phyloP scores from a whole-genome alignment of 225 moss, liverwort and hornwort genomes.

The Bryum argenteum region DNA sequence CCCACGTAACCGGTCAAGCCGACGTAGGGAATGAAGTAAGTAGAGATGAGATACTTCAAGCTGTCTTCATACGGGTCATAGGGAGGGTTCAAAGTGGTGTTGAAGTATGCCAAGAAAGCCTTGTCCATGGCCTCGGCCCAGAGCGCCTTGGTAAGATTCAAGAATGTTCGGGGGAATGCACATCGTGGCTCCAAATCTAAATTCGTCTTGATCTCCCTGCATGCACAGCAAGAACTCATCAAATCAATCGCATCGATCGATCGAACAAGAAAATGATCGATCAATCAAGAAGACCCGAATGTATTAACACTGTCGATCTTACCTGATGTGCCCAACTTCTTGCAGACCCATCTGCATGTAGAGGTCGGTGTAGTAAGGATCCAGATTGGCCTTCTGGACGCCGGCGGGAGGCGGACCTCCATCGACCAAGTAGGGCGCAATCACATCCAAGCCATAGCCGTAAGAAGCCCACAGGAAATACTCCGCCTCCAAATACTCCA shows the following conservation, averaged over 20 bases:
- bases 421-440: slow-evolving; percentile 45
- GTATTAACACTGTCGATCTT: neutral
- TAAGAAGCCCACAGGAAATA: slow-evolving; percentile 55
- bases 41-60: slow-evolving; percentile 71
- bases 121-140: slow-evolving; percentile 59
- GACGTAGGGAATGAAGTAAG: slow-evolving; percentile 78
- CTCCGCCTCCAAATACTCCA: slow-evolving; percentile 80
- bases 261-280: neutral
- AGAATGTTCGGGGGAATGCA: slow-evolving; percentile 63
- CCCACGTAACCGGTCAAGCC: slow-evolving; percentile 82
- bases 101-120: slow-evolving; percentile 34
- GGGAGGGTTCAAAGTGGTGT: slow-evolving; percentile 52
- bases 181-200: slow-evolving; percentile 33
- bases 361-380: slow-evolving; percentile 37
- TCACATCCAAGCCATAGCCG: slow-evolving; percentile 63
- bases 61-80: slow-evolving; percentile 63
- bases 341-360: slow-evolving; percentile 62
- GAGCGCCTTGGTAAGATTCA: slow-evolving; percentile 49
- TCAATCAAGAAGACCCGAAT: no score
- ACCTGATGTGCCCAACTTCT: slow-evolving; percentile 81
- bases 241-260: neutral
- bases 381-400: slow-evolving; percentile 65
- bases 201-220: slow-evolving; percentile 48
- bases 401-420: slow-evolving; percentile 63
- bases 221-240: neutral